Base-by-base conservation (phyloP, 805 yeast species). In the Kodamaea hsintzibuensis region DNA sequence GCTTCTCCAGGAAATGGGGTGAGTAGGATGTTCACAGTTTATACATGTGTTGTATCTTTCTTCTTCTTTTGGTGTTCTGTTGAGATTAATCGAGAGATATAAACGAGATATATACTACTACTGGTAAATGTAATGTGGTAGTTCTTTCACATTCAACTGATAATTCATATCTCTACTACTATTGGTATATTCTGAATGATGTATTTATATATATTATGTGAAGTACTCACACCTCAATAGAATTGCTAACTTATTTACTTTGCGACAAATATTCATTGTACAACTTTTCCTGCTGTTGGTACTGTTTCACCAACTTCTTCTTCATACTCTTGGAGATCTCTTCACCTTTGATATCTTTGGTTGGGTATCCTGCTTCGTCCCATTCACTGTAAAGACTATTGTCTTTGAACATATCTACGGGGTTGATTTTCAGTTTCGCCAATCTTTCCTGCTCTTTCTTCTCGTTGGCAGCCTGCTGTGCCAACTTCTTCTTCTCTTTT, bases 331-430 rank as follows among this genome's bases (percentile, higher is more conserved):
- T 95, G 42, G 95, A 81, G 5, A 95, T 80, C 59, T 88, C 95
- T 60, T 84, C 90, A 10, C 98, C 98, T 8, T 82, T 83, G 35
- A 74, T 78, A 59, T 86, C 89, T 65, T 83, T 85, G 0, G 84
- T 78, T 16, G 99, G 99, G 14, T 95, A 54, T 1, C 99, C 99
- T 37, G 79, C 71, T 22, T 81, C 92, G 66, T 95, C 98, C 89
- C 93, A 95, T 65, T 82, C 88, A 8, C 82, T 70, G 67, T 83
- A 95, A 33, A 71, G 57, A 7, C 66, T 81, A 4, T 65, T 71
- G 52, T 82, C 81, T 62, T 78, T 80, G 74, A 92, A 95, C 84
- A 95, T 72, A 22, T 88, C 92, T 40, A 66, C 55, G 1, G 98
- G 97, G 7, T 83, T 67, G 2, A 85, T 60, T 63, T 83, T 84